Base-by-base conservation (phyloP, 1,139 yeast genomes). In the Lodderomyces margitis region DNA sequence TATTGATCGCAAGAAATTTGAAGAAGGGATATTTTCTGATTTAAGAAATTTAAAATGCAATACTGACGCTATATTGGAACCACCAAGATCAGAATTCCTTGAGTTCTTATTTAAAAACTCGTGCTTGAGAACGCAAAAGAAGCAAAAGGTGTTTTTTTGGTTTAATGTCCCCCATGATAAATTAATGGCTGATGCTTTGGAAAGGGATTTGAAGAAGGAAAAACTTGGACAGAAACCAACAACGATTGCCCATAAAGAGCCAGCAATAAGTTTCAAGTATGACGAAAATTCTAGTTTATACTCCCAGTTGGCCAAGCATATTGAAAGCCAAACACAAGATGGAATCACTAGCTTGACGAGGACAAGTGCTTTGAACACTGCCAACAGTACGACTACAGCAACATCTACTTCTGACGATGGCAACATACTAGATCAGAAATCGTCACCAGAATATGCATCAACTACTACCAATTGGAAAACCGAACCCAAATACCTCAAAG, bases 111-210 rank as follows among this genome's bases (percentile, higher is more conserved):
- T 85, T 63, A 86, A 84, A 55, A 88, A 92, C 58, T 81, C 84
- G 49, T 91, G 98, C 60, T 73, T 92, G 19, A 75, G 96, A 53
- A 92, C 98, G 1, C 98, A 92, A 57, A 92, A 92, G 72, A 92
- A 92, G 59, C 98, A 92, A 60, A 92, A 92, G 60, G 98, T 92
- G 32, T 92, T 92, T 59, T 89, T 84, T 61, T 92, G 98, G 98
- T 91, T 87, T 61, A 85, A 91, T 57, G 98, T 92, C 6, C 92
- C 94, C 34, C 98, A 92, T 64, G 97, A 92, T 59, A 83, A 87
- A 56, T 67, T 92, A 39, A 91, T 92, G 76, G 82, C 92, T 3
- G 98, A 92, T 62, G 98, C 98, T 0, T 67, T 92, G 42, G 98
- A 91, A 62, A 72, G 98, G 53, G 98, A 92, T 57, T 66, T 91